Conservation (phyloP, 768 basidiomycete genomes). For the Macrocybe gigantea region DNA sequence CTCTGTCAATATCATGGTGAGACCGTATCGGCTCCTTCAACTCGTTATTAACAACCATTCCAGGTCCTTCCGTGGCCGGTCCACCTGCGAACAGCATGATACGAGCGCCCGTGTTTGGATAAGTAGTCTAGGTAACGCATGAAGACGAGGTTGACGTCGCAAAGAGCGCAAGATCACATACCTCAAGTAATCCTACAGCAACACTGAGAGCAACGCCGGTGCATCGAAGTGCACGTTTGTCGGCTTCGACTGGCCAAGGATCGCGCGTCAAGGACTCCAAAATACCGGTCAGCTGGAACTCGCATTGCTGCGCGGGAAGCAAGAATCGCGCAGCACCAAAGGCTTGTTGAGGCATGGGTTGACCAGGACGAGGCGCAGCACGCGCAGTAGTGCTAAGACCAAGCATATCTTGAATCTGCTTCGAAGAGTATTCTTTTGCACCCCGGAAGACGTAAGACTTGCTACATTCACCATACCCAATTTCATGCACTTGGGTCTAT, state of each 20-base stretch:
- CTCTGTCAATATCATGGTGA: conserved; percentile 97
- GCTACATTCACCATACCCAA: conserved; percentile 92
- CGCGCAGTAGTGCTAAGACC: conserved; percentile 75
- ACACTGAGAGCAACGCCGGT: conserved; percentile 94
- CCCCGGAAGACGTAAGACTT: conserved; percentile 99
- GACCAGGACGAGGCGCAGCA: conserved; percentile 82
- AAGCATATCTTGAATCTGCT: conserved; percentile 98
- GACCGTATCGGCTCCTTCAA: conserved; percentile 96
- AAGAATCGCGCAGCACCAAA: conserved; percentile 89
- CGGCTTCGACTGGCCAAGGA: conserved; percentile 96
- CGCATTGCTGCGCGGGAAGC: conserved; percentile 86
- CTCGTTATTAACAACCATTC: conserved; percentile 94
- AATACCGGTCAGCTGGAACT: conserved; percentile 93
- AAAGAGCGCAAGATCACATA: conserved; percentile 17
- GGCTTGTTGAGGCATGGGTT: conserved; percentile 72
- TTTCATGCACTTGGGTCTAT: conserved; percentile 98
- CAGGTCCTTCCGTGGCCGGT: conserved; percentile 93
- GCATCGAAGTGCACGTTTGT: conserved; percentile 89
- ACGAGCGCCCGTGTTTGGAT: conserved; percentile 92
- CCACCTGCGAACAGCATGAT: conserved; percentile 97
- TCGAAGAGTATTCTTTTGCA: conserved; percentile 91
- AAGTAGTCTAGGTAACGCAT: conserved; percentile 50
- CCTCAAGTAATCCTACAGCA: conserved; percentile 88
- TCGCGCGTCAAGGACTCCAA: conserved; percentile 84
- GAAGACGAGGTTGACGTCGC: background rate